Base-by-base conservation (phyloP, 148 eudicot genomes). In the Persicaria maculosa region DNA sequence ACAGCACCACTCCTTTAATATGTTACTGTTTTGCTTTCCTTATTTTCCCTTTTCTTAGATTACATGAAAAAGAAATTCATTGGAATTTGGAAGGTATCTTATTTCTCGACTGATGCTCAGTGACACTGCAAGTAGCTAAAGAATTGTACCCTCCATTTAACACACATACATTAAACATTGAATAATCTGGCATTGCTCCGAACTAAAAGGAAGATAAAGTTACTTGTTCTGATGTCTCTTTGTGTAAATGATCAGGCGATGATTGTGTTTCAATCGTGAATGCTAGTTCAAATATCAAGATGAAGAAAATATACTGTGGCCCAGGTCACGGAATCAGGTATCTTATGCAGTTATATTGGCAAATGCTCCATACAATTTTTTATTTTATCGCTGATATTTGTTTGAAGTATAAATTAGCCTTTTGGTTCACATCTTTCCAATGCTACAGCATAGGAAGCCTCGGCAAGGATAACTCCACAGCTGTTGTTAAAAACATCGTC, bases 291-390 rank as follows among this genome's bases (percentile, higher is more conserved):
- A 83, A 54, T 74, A 90, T 95, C 82, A 92, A 95, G 86, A 95
- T 95, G 99, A 92, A 92, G 97, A 84, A 69, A 64, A 89, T 95
- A 45, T 84, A 85, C 57, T 95, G 99, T 77, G 99, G 99, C 69
- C 99, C 99, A 43, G 99, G 99, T 59, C 99, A 95, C 82, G 96
- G 93, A 78, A 87, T 91, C 74, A 91, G 96, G 96, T 91, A 84
- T 47, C 45, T 57, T 50, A 72, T 72, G 16, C 73, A 44, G 52
- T 70, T 70, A 70, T 6, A n/a, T 0, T 70, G 47, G 53, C 52
- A n/a, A 50, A 70, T 9, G 53, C 50, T 47, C 73, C 73, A 70
- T n/a, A 7, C 36, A 36, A 44, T 44, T 22, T 31, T 31, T 31
- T 31, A 31, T 31, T 31, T 31, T 31, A 31, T 31, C 40, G 40